Conservation (phyloP, 257 asterid genomes). For the Penstemon newberryi region DNA sequence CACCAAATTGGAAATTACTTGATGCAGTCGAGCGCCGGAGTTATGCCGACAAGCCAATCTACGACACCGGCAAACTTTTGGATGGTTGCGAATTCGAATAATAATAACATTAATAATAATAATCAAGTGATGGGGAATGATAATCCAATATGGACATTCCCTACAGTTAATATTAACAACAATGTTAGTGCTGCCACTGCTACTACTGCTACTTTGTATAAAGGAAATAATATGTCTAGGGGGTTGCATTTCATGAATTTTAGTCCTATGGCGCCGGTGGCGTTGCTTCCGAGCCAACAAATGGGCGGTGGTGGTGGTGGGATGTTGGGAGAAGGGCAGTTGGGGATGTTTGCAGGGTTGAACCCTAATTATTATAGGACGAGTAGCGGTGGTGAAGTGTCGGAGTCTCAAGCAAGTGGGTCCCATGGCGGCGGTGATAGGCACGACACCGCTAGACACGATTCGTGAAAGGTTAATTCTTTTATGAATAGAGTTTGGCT, state of each 20-base stretch:
- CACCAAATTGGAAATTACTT: constrained; percentile 76
- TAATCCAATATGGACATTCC: constrained; percentile 77
- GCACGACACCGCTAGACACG: constrained; percentile 64
- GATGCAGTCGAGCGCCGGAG: constrained; percentile 65
- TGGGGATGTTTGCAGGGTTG: constrained; percentile 65
- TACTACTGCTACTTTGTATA: constrained; percentile 64
- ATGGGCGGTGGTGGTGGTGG: constrained; percentile 43
- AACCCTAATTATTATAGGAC: constrained; percentile 46
- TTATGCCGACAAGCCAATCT: constrained; percentile 70
- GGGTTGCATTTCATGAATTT: constrained; percentile 93
- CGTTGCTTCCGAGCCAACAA: constrained; percentile 71
- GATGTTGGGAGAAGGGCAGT: constrained; percentile 56
- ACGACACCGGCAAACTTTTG: constrained; percentile 84
- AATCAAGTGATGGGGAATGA: constrained; percentile 57
- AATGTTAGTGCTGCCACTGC: constrained; percentile 31
- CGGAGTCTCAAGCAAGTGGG: constrained; percentile 77
- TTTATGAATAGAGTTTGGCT: too few relatives aligned
- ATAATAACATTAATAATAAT: constrained; percentile 52
- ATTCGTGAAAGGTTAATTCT: constrained; percentile 41
- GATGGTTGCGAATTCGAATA: constrained; percentile 88
- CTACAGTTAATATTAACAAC: constrained; percentile 50
- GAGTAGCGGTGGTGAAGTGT: constrained; percentile 34
- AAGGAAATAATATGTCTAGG: constrained; percentile 72
- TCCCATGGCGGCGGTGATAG: constrained; percentile 79
- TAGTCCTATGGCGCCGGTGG: constrained; percentile 55